Percentiles rank a stretch among this genome's conserved stretches.
phyloP scores from a whole-genome alignment of 305 asterid species.

The Fraxinus velutina region DNA sequence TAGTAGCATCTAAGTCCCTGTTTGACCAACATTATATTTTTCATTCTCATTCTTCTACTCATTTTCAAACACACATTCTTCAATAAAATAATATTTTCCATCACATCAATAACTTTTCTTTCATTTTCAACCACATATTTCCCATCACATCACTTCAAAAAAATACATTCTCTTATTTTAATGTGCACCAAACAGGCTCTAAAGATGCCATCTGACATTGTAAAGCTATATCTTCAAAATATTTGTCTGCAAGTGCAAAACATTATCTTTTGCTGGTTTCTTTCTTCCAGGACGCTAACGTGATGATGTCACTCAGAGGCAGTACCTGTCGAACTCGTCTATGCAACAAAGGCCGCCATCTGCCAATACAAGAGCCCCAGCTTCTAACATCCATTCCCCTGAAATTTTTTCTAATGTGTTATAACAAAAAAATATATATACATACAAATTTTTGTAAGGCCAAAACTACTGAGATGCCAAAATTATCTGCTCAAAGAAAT shows the following conservation, averaged over 20 bases:
- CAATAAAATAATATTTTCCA: too few relatives aligned
- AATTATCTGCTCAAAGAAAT: neutral
- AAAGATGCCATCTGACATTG: neutral
- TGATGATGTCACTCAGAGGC: neutral
- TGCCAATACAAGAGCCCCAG: slow-evolving; percentile 95
- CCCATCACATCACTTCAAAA: too few relatives aligned
- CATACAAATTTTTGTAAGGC: neutral
- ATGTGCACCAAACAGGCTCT: too few relatives aligned
- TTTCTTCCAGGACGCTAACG: neutral
- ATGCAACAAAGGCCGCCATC: slow-evolving; percentile 99
- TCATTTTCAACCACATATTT: too few relatives aligned
- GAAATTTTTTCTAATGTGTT: slow-evolving; percentile 27
- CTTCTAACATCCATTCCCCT: slow-evolving; percentile 99
- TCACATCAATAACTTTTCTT: too few relatives aligned
- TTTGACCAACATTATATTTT: too few relatives aligned
- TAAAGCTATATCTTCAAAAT: neutral
- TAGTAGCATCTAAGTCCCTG: neutral
- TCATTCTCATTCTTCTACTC: too few relatives aligned
- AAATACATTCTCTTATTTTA: too few relatives aligned
- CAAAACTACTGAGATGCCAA: neutral
- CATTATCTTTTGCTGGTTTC: neutral
- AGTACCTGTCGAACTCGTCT: slow-evolving; percentile 94
- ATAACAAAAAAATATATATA: slow-evolving; percentile 2
- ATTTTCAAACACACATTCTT: too few relatives aligned
- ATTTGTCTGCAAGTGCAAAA: neutral